Evolutionary conservation across 345 rosid species (phyloP), one percentile per base, ranked within the genome.

Genomic region (Eucalyptus dawsonii): DNA sequence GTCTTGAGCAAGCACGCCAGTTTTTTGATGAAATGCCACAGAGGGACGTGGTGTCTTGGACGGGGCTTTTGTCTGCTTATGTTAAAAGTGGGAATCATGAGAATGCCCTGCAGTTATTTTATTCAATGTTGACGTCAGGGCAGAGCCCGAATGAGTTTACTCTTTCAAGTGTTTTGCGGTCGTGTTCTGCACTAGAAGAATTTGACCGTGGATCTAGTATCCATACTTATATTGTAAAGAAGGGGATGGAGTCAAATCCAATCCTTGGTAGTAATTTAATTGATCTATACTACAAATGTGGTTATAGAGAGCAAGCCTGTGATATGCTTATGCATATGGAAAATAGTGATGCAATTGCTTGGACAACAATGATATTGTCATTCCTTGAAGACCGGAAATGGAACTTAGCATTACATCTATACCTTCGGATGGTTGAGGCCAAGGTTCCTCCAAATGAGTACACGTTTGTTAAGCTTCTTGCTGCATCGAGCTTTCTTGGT

Each of bases 11-110:
- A 42, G 97, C 95, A 53, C 95, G 93, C 91, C 92, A 93, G 50
- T 86, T 96, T 88, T 96, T 97, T 92, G 97, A 97, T 21, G 95
- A 95, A 95, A 95, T 97, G 97, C 93, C 94, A 27, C 88, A 67
- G 0, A 96, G 89, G 88, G 95, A 94, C 31, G 96, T 92, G 10
- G 97, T 96, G 31, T 94, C 98, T 3, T 97, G 98, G 96, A 94
- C 98, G 3, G 94, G 93, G 80, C 86, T 94, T 86, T 87, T 96
- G 89, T 92, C 98, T 89, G 94, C 94, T 40, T 91, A 93, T 88
- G 91, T 89, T 29, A 92, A 91, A 88, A 83, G 81, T 53, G 95
- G 89, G 87, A 91, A 90, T 80, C 93, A 93, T 86, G 93, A 86
- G 50, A 90, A 90, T 2, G 95, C 96, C 44, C 91, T 95, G 86